Conservation (phyloP, 108 stramenopile genomes). For the Schizochytrium sp. region DNA sequence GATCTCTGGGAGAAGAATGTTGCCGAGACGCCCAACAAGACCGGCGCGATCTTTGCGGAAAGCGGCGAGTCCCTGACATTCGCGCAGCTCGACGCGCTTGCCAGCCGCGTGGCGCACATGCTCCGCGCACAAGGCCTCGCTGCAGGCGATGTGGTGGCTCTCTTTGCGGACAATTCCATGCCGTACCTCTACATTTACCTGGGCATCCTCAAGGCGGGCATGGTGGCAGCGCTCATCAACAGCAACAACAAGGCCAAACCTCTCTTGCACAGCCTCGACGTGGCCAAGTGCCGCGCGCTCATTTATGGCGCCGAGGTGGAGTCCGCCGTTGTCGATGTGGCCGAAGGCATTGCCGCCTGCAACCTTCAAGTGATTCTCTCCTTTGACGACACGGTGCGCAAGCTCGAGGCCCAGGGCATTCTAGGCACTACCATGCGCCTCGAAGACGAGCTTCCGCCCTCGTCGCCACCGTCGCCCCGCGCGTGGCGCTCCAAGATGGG, state of each 20-base stretch:
- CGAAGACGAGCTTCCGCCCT: neutral
- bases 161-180: slow-evolving; percentile 22
- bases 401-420: neutral
- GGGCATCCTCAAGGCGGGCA: slow-evolving; percentile 31
- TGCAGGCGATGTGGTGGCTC: slow-evolving; percentile 12
- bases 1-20: neutral
- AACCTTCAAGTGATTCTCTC: neutral
- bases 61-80: neutral
- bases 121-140: neutral
- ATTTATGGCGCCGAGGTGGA: slow-evolving; percentile 22
- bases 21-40: neutral
- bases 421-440: neutral
- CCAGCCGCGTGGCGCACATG: neutral
- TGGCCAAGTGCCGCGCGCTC: slow-evolving; percentile 16
- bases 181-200: slow-evolving; percentile 25
- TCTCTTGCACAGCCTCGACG: slow-evolving; percentile 24
- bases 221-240: slow-evolving; percentile 27
- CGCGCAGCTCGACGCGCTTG: neutral
- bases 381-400: neutral
- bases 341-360: neutral
- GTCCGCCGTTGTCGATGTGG: neutral
- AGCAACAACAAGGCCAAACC: slow-evolving; percentile 24
- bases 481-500: neutral
- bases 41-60: neutral
- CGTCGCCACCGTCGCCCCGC: neutral